Percentiles rank a stretch among this genome's conserved stretches.
Evolutionary conservation across 2,329 filamentous ascomycete species (phyloP).

Genomic region (Stemphylium lycopersici): DNA sequence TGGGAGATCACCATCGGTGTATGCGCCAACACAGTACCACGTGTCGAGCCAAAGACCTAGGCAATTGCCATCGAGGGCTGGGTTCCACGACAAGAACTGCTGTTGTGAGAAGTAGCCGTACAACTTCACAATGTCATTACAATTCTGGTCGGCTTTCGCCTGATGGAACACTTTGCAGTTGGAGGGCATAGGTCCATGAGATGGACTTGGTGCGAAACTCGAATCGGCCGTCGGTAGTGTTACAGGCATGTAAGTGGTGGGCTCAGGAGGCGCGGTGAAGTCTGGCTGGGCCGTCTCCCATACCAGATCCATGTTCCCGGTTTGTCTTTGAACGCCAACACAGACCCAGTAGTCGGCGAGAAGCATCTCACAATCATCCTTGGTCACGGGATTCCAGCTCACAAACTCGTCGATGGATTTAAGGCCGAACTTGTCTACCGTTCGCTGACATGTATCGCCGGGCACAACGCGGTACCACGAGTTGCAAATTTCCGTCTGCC

Average conservation of each 20-base stretch:
- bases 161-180: neutral
- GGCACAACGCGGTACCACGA: neutral
- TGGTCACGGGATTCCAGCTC: neutral
- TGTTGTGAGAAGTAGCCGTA: constrained; percentile 4
- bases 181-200: neutral
- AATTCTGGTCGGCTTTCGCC: neutral
- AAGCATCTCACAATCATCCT: constrained; percentile 2
- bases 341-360: neutral
- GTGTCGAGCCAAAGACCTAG: constrained; percentile 1
- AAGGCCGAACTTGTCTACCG: neutral
- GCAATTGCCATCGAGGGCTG: neutral
- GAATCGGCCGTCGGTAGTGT: neutral
- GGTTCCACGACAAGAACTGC: constrained; percentile 1
- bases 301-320: no score
- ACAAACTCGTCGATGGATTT: neutral
- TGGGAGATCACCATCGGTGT: neutral
- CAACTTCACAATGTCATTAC: neutral
- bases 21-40: constrained; percentile 3
- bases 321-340: neutral
- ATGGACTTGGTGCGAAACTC: neutral
- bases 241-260: neutral
- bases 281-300: neutral
- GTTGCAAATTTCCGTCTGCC: neutral
- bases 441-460: constrained; percentile 1
- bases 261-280: constrained; percentile 1